Conservation (phyloP, 257 asterid genomes). For the Nicotiana attenuata region DNA sequence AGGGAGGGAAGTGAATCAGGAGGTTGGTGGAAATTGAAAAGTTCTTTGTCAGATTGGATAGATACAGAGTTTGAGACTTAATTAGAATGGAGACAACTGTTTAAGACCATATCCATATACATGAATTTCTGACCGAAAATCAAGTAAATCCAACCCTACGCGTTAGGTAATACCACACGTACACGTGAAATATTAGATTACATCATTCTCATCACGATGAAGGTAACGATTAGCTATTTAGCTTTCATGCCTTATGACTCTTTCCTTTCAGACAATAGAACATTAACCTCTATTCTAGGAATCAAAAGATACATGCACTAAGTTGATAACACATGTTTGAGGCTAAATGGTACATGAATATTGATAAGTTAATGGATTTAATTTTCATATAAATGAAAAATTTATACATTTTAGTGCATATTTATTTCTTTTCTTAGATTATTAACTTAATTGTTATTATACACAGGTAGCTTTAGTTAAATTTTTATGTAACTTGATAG, state of each 20-base stretch:
- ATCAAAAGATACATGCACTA: constrained; percentile 1
- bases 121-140: not conserved
- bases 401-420: not conserved
- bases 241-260: not conserved
- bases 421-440: not conserved
- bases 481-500: not conserved
- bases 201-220: not conserved
- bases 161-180: not conserved
- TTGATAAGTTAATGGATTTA: not conserved
- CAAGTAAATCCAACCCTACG: not conserved
- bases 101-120: not conserved
- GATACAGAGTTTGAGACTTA: not conserved
- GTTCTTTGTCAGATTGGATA: not conserved
- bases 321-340: not conserved
- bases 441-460: not conserved
- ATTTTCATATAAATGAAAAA: not conserved
- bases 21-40: constrained; percentile 7
- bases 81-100: not conserved
- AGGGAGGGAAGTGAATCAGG: not conserved
- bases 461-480: not conserved
- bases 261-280: not conserved
- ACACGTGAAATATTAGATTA: not conserved
- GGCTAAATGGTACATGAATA: not conserved
- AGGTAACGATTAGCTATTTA: not conserved
- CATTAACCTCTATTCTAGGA: not conserved